A percentile compares a stretch with the other conserved stretches of the same genome.
phyloP scores from a whole-genome alignment of 768 basidiomycete species.

The Amanita subjunquillea region DNA sequence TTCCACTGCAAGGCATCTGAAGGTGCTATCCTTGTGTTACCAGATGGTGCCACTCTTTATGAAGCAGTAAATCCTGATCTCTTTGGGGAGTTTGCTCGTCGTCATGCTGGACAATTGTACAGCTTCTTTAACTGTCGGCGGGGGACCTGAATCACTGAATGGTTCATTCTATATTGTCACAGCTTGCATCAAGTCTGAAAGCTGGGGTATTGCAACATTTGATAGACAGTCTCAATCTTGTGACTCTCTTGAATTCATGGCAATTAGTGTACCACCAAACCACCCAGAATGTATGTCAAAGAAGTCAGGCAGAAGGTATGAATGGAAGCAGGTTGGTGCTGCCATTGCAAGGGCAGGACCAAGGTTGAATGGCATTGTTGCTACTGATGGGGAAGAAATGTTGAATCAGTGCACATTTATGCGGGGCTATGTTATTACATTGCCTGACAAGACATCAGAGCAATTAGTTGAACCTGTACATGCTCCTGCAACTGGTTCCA shows the following conservation, averaged over 20 bases:
- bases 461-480: not conserved
- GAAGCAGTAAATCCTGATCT: not conserved
- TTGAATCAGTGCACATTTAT: constrained; percentile 7
- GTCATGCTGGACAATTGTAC: constrained; percentile 11
- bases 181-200: constrained; percentile 11
- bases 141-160: constrained; percentile 6
- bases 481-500: not conserved
- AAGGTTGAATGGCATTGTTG: not conserved
- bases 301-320: no score
- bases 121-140: constrained; percentile 7
- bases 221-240: not conserved
- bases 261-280: no score
- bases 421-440: constrained; percentile 1
- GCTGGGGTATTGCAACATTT: constrained; percentile 11
- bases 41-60: constrained; percentile 8
- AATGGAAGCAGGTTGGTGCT: not conserved
- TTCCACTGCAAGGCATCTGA: not conserved
- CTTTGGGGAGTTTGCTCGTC: constrained; percentile 6
- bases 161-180: constrained; percentile 13
- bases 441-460: not conserved
- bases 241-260: not conserved
- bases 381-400: not conserved
- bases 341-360: not conserved
- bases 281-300: no score
- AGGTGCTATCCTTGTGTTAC: constrained; percentile 12